Conservation (phyloP, 2,329 filamentous ascomycete genomes). For the Akanthomyces muscarius region DNA sequence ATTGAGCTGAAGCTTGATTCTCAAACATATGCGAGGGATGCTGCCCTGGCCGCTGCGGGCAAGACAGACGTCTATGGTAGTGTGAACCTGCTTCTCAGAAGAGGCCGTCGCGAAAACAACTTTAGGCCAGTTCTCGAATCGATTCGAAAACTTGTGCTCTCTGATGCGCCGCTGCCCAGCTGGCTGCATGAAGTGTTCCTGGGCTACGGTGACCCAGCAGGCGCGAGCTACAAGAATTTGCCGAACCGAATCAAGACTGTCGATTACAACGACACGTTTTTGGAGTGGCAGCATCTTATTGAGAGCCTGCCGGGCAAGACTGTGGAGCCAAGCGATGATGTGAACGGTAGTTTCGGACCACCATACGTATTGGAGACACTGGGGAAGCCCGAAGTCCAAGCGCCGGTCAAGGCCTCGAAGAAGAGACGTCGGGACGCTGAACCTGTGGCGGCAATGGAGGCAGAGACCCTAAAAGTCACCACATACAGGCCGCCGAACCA, state of each 20-base stretch:
- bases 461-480: conserved; percentile 72
- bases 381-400: conserved; percentile 49
- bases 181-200: conserved; percentile 97
- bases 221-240: conserved; percentile 80
- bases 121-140: conserved; percentile 92
- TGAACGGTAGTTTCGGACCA: conserved; percentile 71
- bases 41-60: conserved; percentile 59
- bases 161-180: conserved; percentile 77
- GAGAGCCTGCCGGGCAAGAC: conserved; percentile 86
- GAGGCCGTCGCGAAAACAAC: conserved; percentile 89
- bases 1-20: conserved; percentile 80
- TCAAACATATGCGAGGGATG: conserved; percentile 71
- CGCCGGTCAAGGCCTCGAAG: conserved; percentile 63
- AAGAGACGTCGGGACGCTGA: conserved; percentile 82
- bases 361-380: conserved; percentile 78
- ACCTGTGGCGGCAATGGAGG: conserved; percentile 56
- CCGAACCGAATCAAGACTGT: conserved; percentile 72
- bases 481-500: conserved; percentile 87
- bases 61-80: conserved; percentile 75
- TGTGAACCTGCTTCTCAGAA: conserved; percentile 81
- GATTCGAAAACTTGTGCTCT: conserved; percentile 79
- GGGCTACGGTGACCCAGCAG: conserved; percentile 90
- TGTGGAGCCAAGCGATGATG: conserved; percentile 71
- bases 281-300: conserved; percentile 91
- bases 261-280: conserved; percentile 90